Evolutionary conservation across 2,329 filamentous ascomycete species (phyloP), one percentile per base, ranked within the genome.

Genomic region (Sporothrix schenckii): DNA sequence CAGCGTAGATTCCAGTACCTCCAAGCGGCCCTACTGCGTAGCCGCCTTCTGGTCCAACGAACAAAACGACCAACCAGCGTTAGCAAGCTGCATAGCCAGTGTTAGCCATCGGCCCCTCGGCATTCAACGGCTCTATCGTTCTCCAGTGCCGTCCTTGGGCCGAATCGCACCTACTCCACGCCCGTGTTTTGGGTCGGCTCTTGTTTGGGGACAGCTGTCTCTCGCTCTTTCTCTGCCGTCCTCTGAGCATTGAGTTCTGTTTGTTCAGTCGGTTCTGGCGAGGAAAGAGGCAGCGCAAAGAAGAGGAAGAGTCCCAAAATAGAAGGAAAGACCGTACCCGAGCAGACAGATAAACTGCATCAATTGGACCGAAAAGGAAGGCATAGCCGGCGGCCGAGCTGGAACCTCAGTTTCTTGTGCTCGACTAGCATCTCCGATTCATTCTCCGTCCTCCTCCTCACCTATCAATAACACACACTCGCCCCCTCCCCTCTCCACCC

Each of bases 91-190:
- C 56, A 61, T 41, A 52, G 13, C 69, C 69, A 50, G 11, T n/a
- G 19, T 44, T 65, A 39, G 49, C 68, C 68, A 63, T 69, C 56
- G 47, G 68, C 39, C 63, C 70, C 52, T 72, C 71, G 71, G 71
- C 66, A 70, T 70, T 67, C 41, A 34, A 69, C 69, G 71, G 71
- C 69, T 66, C 56, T 72, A 61, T 56, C 30, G 14, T 44, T 44
- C 41, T 44, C 41, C 41, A 44, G 41, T 13, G 41, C 41, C 41
- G 61, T 66, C 24, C 49, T 47, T 52, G 27, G 41, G 5, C 56
- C 39, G 49, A 49, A 27, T 56, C 52, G 24, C 58, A 13, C 21
- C 24, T 68, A 47, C 47, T 65, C 63, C 68, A 68, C 66, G 70
- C 58, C 66, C 5, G 3, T 34, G 67, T 69, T 13, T 68, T 30